Evolutionary conservation across 257 asterid genomes (phyloP).

Genomic region (Asclepias syriaca): DNA sequence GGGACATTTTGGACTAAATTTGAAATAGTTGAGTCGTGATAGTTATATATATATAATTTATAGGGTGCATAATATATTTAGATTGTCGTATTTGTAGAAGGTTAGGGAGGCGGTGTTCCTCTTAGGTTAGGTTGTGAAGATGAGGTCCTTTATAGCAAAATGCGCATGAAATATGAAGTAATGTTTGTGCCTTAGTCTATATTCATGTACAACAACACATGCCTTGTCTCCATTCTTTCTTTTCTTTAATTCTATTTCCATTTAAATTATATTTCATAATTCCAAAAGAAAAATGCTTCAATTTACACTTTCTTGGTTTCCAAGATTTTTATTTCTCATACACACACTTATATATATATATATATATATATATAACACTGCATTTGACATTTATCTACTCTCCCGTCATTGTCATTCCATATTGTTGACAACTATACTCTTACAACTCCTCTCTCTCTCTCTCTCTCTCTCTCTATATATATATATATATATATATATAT

Average conservation of each 20-base stretch:
- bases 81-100: not conserved
- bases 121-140: not conserved
- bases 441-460: too few relatives aligned
- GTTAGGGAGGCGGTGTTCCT: not conserved
- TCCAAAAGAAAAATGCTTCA: too few relatives aligned
- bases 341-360: too few relatives aligned
- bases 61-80: too few relatives aligned
- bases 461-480: not conserved
- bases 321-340: constrained; percentile 7
- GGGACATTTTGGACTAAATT: too few relatives aligned
- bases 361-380: not conserved
- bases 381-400: not conserved
- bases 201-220: not conserved
- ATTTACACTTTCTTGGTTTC: not conserved
- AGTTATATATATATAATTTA: too few relatives aligned
- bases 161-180: not conserved
- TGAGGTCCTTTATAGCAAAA: not conserved
- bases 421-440: not conserved
- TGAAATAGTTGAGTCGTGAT: too few relatives aligned
- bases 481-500: not conserved
- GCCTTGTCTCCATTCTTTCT: too few relatives aligned
- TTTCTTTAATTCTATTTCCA: too few relatives aligned
- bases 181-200: too few relatives aligned
- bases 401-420: not conserved
- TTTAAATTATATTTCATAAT: too few relatives aligned